Conservation (phyloP, 176 grass and related monocot genomes). For the Themeda triandra region DNA sequence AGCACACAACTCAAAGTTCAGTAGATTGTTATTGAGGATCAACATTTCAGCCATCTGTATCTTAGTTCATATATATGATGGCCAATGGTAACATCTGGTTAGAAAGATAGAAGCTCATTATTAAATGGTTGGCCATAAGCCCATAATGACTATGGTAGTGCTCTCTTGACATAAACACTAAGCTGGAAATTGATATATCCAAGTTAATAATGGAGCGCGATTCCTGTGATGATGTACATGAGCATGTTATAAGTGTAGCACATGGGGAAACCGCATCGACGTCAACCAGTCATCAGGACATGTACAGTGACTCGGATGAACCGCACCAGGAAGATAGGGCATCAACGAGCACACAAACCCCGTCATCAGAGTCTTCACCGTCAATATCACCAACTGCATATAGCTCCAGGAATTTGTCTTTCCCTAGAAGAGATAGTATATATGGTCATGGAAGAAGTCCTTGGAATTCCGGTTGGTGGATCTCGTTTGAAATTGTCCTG, state of each 20-base stretch:
- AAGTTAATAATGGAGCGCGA: constrained; percentile 63
- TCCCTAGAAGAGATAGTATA: constrained; percentile 60
- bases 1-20: neutral
- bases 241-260: constrained; percentile 65
- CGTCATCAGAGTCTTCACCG: constrained; percentile 51
- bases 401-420: constrained; percentile 49
- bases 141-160: constrained; percentile 13
- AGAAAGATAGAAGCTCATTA: constrained; percentile 6
- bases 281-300: constrained; percentile 52
- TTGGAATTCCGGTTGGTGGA: constrained; percentile 92
- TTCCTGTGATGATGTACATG: constrained; percentile 44
- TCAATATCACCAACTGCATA: constrained; percentile 49
- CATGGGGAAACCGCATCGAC: constrained; percentile 62
- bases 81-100: neutral
- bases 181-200: constrained; percentile 13
- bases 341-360: constrained; percentile 45
- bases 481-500: constrained; percentile 78
- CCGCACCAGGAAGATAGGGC: constrained; percentile 44
- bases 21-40: constrained; percentile 14
- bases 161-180: constrained; percentile 22
- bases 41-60: constrained; percentile 11
- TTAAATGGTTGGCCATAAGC: no score
- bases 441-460: constrained; percentile 67
- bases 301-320: constrained; percentile 58
- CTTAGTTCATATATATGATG: neutral